phyloP scores from a whole-genome alignment of 345 rosid genomes.

The Reutealis trisperma region DNA sequence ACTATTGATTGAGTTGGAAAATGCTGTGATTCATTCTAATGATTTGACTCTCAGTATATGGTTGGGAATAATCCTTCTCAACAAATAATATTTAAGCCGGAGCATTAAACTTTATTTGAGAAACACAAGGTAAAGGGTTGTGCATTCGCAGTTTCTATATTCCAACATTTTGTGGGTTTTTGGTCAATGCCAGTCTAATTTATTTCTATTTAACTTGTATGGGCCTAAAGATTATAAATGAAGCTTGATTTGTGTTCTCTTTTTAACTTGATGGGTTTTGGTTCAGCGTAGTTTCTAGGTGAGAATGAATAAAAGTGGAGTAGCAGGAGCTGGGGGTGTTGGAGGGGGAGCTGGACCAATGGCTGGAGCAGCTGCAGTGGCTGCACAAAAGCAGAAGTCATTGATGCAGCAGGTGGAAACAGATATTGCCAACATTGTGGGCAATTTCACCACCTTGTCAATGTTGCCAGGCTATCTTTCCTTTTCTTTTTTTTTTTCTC shows the following conservation, averaged over 20 bases:
- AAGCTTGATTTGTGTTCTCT: background rate
- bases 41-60: too few relatives aligned
- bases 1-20: too few relatives aligned
- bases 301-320: constrained; percentile 70
- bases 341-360: constrained; percentile 65
- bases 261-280: constrained; percentile 3
- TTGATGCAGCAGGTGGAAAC: constrained; percentile 80
- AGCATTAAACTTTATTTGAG: too few relatives aligned
- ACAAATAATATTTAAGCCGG: too few relatives aligned
- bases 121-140: too few relatives aligned
- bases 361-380: constrained; percentile 74
- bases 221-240: background rate
- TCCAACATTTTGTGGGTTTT: too few relatives aligned
- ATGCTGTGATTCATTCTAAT: too few relatives aligned
- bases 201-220: background rate
- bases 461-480: constrained; percentile 60
- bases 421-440: constrained; percentile 76
- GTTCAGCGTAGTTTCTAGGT: background rate
- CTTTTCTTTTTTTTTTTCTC: too few relatives aligned
- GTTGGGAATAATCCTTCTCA: too few relatives aligned
- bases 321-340: constrained; percentile 31
- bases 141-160: too few relatives aligned
- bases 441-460: constrained; percentile 87
- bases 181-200: background rate
- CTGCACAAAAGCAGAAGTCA: constrained; percentile 85